Evolutionary conservation across 2,329 filamentous ascomycete genomes (phyloP).

Genomic region (Pseudocercospora macadamiae): DNA sequence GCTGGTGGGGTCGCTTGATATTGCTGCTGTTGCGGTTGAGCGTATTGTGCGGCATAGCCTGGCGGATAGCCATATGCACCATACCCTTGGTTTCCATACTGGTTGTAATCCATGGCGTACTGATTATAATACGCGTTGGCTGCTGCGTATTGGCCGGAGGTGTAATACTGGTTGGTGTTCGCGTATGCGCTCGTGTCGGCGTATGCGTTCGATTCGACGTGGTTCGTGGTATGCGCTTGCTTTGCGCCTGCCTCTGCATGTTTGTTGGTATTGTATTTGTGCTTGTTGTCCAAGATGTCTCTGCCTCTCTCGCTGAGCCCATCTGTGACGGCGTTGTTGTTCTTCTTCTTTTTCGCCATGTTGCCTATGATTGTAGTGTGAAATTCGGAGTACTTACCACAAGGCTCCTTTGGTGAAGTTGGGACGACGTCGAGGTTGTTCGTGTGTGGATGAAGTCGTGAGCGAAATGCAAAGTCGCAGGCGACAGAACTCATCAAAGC

Average conservation of each 20-base stretch:
- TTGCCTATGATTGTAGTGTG: neutral
- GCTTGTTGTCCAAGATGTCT: neutral
- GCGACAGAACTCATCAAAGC: too few species aligned
- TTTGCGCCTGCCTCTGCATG: constrained; percentile 5
- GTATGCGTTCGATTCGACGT: neutral
- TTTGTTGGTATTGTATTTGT: neutral
- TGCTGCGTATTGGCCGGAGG: neutral
- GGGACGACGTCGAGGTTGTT: neutral
- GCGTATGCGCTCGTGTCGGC: too few species aligned
- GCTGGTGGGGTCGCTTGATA: constrained; percentile 58
- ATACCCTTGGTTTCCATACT: constrained; percentile 25
- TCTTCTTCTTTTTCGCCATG: neutral
- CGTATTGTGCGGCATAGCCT: constrained; percentile 39
- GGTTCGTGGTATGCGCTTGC: neutral
- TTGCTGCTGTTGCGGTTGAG: constrained; percentile 34
- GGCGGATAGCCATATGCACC: constrained; percentile 28
- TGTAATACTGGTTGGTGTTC: too few species aligned
- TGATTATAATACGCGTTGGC: neutral
- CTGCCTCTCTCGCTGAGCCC: neutral
- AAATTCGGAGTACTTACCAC: neutral
- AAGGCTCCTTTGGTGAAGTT: neutral
- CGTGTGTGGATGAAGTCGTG: too few species aligned
- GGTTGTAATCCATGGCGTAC: constrained; percentile 22
- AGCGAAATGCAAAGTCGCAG: too few species aligned
- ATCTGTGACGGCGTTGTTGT: neutral